phyloP scores from a whole-genome alignment of 768 basidiomycete genomes.

The Boletus vermiculosoides region DNA sequence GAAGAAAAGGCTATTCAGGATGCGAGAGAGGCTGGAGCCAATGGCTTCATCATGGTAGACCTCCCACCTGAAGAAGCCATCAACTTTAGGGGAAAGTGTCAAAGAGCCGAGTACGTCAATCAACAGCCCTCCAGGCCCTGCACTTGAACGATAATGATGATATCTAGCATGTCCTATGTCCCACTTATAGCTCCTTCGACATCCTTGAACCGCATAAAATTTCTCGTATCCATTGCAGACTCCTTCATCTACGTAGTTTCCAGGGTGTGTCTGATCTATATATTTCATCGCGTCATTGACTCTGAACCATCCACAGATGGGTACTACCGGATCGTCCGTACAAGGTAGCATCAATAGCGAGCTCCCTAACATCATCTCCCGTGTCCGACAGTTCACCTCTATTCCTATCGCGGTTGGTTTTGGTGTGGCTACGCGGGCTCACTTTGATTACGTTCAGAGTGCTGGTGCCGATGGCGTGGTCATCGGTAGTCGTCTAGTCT shows the following conservation, averaged over 20 bases:
- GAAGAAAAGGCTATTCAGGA: slow-evolving; percentile 93
- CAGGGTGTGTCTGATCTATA: slow-evolving; percentile 51
- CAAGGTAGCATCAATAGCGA: slow-evolving; percentile 65
- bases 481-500: slow-evolving; percentile 84
- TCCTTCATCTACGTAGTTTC: slow-evolving; percentile 99
- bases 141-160: slow-evolving; percentile 3
- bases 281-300: not conserved
- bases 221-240: slow-evolving; percentile 91
- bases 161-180: slow-evolving; percentile 81
- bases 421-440: slow-evolving; percentile 86
- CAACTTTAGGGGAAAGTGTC: slow-evolving; percentile 85
- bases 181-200: slow-evolving; percentile 96
- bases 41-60: slow-evolving; percentile 97
- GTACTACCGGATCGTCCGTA: slow-evolving; percentile 91
- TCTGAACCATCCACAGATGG: slow-evolving; percentile 64
- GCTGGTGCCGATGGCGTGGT: slow-evolving; percentile 96
- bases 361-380: slow-evolving; percentile 80
- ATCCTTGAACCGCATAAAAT: slow-evolving; percentile 80
- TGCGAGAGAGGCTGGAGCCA: slow-evolving; percentile 86
- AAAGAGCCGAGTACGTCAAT: slow-evolving; percentile 64
- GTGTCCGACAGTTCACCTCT: slow-evolving; percentile 74
- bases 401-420: slow-evolving; percentile 95
- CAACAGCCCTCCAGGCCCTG: not conserved
- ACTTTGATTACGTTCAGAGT: slow-evolving; percentile 81
- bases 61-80: slow-evolving; percentile 97